phyloP scores from a whole-genome alignment of 139 green algal genomes.

The Picochlorum costavermella region DNA sequence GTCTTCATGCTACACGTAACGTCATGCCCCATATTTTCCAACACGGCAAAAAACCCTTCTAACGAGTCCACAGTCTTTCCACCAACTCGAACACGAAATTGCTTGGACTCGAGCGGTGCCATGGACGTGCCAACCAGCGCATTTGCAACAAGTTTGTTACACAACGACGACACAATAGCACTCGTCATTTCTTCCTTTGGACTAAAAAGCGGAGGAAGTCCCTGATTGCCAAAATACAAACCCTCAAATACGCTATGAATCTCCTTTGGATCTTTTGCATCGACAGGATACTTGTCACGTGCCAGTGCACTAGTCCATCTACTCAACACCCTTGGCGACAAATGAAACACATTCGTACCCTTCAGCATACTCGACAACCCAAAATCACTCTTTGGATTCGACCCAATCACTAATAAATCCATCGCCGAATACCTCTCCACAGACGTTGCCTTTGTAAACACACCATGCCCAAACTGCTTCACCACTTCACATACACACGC shows the following conservation, averaged over 20 bases:
- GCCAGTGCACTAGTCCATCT: background rate
- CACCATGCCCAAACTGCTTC: background rate
- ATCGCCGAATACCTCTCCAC: background rate
- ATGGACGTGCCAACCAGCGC: background rate
- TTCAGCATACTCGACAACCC: background rate
- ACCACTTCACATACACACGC: background rate
- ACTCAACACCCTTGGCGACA: background rate
- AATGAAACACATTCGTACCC: background rate
- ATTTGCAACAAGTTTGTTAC: conserved; percentile 16
- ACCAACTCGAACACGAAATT: background rate
- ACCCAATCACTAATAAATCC: conserved; percentile 7
- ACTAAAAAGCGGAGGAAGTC: background rate
- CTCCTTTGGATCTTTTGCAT: background rate
- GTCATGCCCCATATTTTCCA: conserved; percentile 8
- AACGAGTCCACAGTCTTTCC: background rate
- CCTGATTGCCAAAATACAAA: conserved; percentile 13
- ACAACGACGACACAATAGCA: conserved; percentile 6
- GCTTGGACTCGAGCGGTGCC: background rate
- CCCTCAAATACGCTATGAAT: conserved; percentile 10
- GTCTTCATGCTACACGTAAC: background rate
- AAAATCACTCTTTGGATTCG: background rate
- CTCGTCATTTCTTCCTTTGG: background rate
- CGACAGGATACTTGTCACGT: background rate
- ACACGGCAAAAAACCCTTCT: conserved; percentile 9
- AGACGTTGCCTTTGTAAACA: background rate